phyloP scores from a whole-genome alignment of 306 rosid genomes.

The Abrus pulchellus region DNA sequence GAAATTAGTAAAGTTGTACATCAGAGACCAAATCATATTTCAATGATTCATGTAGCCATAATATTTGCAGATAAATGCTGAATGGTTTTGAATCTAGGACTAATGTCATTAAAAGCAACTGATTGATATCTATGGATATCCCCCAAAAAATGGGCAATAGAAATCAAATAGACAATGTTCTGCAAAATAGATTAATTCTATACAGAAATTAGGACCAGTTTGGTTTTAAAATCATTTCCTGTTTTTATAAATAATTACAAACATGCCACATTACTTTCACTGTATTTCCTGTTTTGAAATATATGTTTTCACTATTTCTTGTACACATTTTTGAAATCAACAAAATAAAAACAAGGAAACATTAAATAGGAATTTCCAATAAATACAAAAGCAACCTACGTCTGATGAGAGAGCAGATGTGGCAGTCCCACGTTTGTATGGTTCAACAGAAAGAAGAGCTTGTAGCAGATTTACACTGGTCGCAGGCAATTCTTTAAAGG shows the following conservation, averaged over 20 bases:
- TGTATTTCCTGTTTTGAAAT: background rate
- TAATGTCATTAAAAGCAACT: slow-evolving; percentile 14
- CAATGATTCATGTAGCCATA: slow-evolving; percentile 22
- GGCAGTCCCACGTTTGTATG: slow-evolving; percentile 93
- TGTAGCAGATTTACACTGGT: slow-evolving; percentile 67
- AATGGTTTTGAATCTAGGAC: slow-evolving; percentile 8
- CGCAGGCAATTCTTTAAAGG: slow-evolving; percentile 73
- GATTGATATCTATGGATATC: background rate
- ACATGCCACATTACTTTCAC: background rate
- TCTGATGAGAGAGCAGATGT: slow-evolving; percentile 86
- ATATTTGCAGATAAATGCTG: slow-evolving; percentile 19
- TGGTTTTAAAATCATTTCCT: background rate
- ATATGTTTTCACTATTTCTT: background rate
- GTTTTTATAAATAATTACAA: background rate
- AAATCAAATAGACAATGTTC: slow-evolving; percentile 5
- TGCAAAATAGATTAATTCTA: slow-evolving; percentile 13
- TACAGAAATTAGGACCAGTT: slow-evolving; percentile 4
- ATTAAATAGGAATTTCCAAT: slow-evolving; percentile 26
- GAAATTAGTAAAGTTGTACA: slow-evolving; percentile 46
- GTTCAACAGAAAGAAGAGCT: slow-evolving; percentile 89
- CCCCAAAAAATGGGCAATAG: background rate
- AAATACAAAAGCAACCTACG: slow-evolving; percentile 56
- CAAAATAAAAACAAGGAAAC: background rate
- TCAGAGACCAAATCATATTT: slow-evolving; percentile 43
- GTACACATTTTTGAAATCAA: background rate